Evolutionary conservation across 2,329 filamentous ascomycete genomes (phyloP), one percentile per base, ranked within the genome.

Genomic region (Zymoseptoria brevis): DNA sequence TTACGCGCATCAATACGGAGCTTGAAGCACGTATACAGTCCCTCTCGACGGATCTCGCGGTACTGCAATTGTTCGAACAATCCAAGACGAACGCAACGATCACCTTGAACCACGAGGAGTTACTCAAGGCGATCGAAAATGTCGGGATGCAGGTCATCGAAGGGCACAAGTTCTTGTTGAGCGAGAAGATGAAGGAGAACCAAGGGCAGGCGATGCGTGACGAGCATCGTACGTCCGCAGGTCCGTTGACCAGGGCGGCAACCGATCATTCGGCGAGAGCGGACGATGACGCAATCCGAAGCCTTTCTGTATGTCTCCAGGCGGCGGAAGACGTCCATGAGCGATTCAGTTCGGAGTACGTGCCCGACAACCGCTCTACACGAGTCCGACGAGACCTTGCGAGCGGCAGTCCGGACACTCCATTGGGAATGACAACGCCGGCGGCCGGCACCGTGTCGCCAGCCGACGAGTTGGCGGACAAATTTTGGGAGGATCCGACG

Each of bases 21-120:
- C 54, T 67, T 9, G 64, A 67, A 55, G 62, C 65, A 2, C 53
- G 57, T n/a, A 61, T 67, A 22, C 63, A 58, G 30, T 57, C 60
- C 5, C 51, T 67, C 53, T 60, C 62, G 29, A 62, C 62, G 8
- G 57, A 64, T 22, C 54, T 66, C 16, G 55, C 57, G 3, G 56
- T 66, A 8, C 53, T 67, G 4, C 64, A 65, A 45, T 54, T 66
- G 49, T 62, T 60, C 54, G 61, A 66, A n/a, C 60, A 65, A 24
- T 57, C 64, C 19, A 58, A 55, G 13, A 61, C 57, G 5, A 51
- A 57, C 8, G 45, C 54, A 6, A 53, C 52, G 26, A 61, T 64
- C 16, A 54, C 50, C n/a, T 26, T 26, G 19, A 61, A 66, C 24
- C 64, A 66, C 24, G 41, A 55, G 3, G 57, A 58, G 19, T 30